Base-by-base conservation (phyloP, 345 rosid species). In the Streptanthus diversifolius region DNA sequence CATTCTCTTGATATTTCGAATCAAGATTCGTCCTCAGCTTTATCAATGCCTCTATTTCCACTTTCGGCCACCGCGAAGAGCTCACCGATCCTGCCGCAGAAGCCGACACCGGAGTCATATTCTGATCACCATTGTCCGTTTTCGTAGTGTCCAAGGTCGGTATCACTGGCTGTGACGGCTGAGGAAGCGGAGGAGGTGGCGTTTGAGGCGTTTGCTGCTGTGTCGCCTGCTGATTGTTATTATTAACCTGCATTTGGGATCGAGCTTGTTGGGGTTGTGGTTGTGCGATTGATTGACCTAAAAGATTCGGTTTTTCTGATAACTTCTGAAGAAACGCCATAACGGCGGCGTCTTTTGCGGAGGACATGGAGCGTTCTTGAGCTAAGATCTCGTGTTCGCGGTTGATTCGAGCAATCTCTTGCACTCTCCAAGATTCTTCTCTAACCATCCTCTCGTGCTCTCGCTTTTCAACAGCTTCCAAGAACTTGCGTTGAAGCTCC, bases 371-470 rank as follows among this genome's bases (percentile, higher is more conserved):
- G 52, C 97, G 81, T 75, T 92, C 97, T 61, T 86, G 89, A 25
- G 86, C 89, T 25, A 90, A 70, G 60, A 87, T 86, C 70, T 90
- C 91, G 1, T 85, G 80, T 30, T 92, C 93, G 15, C 83, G 70
- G 72, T 76, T 85, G 45, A 92, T 83, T 71, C 93, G 62, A 0
- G 90, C 80, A 36, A 86, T 80, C 59, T 90, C 97, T 65, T 90
- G 97, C 68, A 71, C 58, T 72, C 90, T 83, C 97, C 98, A 92
- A 47, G 91, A 82, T 27, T 92, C 95, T 73, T 92, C 97, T n/a
- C 89, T 79, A 2, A 36, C 75, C 63, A 84, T 53, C 69, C 91
- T 83, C 40, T 92, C 95, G 0, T 78, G 86, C 15, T 92, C 98
- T 2, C 86, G 75, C 69, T 81, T 88, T 74, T 90, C 97, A 7